Percentiles rank a stretch among this genome's conserved stretches.
phyloP scores from a whole-genome alignment of 2,329 filamentous ascomycete genomes.

The Periconia sp. region DNA sequence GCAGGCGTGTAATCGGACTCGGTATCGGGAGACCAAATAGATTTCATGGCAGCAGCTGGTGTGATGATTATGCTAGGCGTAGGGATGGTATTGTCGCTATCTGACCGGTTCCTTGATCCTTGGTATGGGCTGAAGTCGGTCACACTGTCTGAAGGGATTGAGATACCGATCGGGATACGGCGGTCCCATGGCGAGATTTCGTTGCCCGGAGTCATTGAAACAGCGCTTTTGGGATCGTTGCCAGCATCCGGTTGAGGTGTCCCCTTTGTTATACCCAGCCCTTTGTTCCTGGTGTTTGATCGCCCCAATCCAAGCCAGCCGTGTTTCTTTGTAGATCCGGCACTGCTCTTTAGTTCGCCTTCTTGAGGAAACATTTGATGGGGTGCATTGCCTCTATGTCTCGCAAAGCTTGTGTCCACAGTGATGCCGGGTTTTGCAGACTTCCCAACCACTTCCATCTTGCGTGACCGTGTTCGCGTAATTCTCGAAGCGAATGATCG shows the following conservation, averaged over 20 bases:
- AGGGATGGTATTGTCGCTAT: slow-evolving; percentile 36
- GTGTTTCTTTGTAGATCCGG: slow-evolving; percentile 25
- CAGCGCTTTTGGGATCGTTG: slow-evolving; percentile 31
- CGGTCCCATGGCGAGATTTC: slow-evolving; percentile 69
- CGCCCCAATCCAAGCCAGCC: slow-evolving; percentile 34
- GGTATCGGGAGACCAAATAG: slow-evolving; percentile 62
- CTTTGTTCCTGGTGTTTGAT: slow-evolving; percentile 32
- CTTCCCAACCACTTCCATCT: slow-evolving; percentile 61
- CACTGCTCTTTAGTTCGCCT: slow-evolving; percentile 19
- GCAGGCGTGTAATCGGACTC: slow-evolving; percentile 55
- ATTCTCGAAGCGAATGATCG: slow-evolving; percentile 39
- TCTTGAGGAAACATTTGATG: slow-evolving; percentile 47
- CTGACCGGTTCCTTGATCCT: slow-evolving; percentile 38
- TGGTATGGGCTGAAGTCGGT: slow-evolving; percentile 41
- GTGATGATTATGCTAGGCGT: slow-evolving; percentile 58
- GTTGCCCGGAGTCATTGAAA: slow-evolving; percentile 33
- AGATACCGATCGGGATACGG: slow-evolving; percentile 74
- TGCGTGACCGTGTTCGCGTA: slow-evolving; percentile 56
- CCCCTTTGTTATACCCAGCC: slow-evolving; percentile 38
- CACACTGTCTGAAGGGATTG: slow-evolving; percentile 60
- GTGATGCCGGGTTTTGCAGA: slow-evolving; percentile 64
- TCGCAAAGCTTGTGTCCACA: slow-evolving; percentile 69
- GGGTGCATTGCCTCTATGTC: slow-evolving; percentile 48
- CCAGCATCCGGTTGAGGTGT: slow-evolving; percentile 29
- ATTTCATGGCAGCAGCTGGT: slow-evolving; percentile 53